phyloP scores from a whole-genome alignment of 2,329 filamentous ascomycete species.

The Colletotrichum abscissum region DNA sequence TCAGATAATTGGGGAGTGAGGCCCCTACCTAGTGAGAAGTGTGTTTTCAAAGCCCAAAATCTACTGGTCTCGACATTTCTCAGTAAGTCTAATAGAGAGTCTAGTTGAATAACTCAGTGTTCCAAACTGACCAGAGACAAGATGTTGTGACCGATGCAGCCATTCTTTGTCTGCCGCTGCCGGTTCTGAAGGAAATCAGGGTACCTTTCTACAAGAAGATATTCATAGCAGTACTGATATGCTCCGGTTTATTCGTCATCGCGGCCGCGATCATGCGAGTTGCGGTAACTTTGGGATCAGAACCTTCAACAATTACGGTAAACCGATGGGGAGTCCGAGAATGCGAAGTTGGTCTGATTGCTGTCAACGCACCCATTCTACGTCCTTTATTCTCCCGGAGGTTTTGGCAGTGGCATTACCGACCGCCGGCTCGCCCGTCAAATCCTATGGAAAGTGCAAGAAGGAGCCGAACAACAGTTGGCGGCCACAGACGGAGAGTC shows the following conservation, averaged over 20 bases:
- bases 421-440: background rate
- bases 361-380: conserved; percentile 19
- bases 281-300: conserved; percentile 24
- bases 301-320: conserved; percentile 16
- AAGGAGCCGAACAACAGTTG: conserved; percentile 2
- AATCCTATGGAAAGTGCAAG: conserved; percentile 12
- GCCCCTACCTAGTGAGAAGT: conserved; percentile 30
- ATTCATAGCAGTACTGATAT: conserved; percentile 19
- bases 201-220: conserved; percentile 20
- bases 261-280: conserved; percentile 23
- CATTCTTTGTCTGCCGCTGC: conserved; percentile 14
- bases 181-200: conserved; percentile 15
- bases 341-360: conserved; percentile 22
- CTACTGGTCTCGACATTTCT: conserved; percentile 38
- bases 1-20: conserved; percentile 24
- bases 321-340: conserved; percentile 26
- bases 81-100: conserved; percentile 1
- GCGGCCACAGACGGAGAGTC: background rate
- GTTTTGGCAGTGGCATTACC: conserved; percentile 31
- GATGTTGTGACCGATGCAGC: conserved; percentile 23
- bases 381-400: conserved; percentile 13
- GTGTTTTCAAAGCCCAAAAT: conserved; percentile 39
- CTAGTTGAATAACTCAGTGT: background rate
- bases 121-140: background rate
- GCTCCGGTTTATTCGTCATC: conserved; percentile 23